Conservation (phyloP, 2,329 filamentous ascomycete species). For the Huntiella abstrusa region DNA sequence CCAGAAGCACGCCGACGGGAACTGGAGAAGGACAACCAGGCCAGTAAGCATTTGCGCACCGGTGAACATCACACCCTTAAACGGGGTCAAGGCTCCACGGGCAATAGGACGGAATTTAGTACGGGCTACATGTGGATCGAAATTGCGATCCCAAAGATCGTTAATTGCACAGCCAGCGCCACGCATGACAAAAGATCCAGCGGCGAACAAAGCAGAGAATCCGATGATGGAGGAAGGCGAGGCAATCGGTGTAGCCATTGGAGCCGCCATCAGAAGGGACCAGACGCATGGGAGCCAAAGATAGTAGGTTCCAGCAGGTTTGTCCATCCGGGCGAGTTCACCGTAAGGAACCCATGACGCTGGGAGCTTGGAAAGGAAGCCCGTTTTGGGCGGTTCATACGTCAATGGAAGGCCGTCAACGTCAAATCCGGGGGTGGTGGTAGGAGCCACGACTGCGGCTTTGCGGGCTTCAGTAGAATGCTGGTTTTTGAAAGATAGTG, state of each 20-base stretch:
- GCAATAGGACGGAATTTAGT: conserved; percentile 67
- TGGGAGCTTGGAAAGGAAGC: conserved; percentile 52
- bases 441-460: neutral
- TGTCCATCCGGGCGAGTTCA: conserved; percentile 64
- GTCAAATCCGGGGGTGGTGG: neutral
- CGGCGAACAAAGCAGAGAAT: conserved; percentile 51
- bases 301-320: conserved; percentile 66
- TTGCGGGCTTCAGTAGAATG: neutral
- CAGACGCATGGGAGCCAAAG: conserved; percentile 75
- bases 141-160: conserved; percentile 75
- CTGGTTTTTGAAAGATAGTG: neutral
- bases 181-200: conserved; percentile 67
- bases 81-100: conserved; percentile 54
- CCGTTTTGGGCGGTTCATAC: conserved; percentile 54
- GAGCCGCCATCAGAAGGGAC: conserved; percentile 63
- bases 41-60: conserved; percentile 56
- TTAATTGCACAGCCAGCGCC: conserved; percentile 80
- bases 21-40: conserved; percentile 55
- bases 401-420: conserved; percentile 12
- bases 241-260: conserved; percentile 42
- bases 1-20: conserved; percentile 53
- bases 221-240: conserved; percentile 41
- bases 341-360: conserved; percentile 57
- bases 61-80: conserved; percentile 54
- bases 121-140: conserved; percentile 61